A percentile compares a stretch with the other conserved stretches of the same genome.
These are phyloP conservation scores for Dactylonectria macrodidyma DNA, from an alignment of 2,329 filamentous ascomycete species.

Conservation along the genomic window DNA sequence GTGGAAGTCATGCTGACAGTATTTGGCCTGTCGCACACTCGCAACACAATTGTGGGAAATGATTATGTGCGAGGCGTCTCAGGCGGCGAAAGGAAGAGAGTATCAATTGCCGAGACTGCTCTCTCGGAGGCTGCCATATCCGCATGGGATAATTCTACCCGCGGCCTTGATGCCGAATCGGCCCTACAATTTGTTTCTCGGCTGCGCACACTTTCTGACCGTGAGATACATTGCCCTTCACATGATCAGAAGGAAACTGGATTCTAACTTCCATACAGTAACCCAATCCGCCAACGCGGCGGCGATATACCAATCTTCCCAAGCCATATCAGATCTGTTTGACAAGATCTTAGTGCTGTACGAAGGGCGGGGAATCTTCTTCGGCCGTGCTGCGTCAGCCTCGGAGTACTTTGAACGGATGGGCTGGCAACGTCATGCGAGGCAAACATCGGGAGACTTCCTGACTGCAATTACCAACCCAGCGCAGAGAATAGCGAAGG, in stretches of 20 bases:
- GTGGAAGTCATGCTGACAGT: constrained; percentile 66
- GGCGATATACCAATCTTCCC: constrained; percentile 74
- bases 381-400: constrained; percentile 72
- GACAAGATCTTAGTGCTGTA: constrained; percentile 79
- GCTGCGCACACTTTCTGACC: constrained; percentile 38
- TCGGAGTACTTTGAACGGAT: constrained; percentile 75
- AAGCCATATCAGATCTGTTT: constrained; percentile 62
- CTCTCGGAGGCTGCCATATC: constrained; percentile 45
- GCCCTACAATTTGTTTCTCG: constrained; percentile 62
- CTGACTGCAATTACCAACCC: constrained; percentile 69
- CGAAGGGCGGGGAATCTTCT: constrained; percentile 78
- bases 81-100: constrained; percentile 64
- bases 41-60: constrained; percentile 68
- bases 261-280: constrained; percentile 21
- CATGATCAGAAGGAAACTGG: not conserved
- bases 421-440: constrained; percentile 71
- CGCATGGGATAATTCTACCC: constrained; percentile 63
- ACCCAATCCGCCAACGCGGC: constrained; percentile 21
- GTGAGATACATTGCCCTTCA: constrained; percentile 4
- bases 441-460: constrained; percentile 81
- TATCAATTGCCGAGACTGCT: constrained; percentile 50
- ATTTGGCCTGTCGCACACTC: constrained; percentile 69
- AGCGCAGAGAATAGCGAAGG: constrained; percentile 37
- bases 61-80: constrained; percentile 63
- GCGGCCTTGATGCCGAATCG: constrained; percentile 67